Evolutionary conservation across 495 filamentous ascomycete genomes (phyloP).

Genomic region (Aspergillus coremiiformis): DNA sequence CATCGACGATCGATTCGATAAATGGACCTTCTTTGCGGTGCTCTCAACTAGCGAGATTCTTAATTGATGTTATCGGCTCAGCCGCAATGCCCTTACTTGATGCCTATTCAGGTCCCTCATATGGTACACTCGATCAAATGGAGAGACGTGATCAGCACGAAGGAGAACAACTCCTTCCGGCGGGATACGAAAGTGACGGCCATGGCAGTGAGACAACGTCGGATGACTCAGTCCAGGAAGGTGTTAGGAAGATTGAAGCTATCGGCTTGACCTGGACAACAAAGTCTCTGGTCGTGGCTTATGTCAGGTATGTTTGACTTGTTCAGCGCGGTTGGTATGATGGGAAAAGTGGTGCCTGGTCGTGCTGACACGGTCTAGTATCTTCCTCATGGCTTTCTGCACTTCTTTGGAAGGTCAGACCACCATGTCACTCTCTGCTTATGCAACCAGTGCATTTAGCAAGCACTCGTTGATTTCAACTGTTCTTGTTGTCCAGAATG

Average conservation of each 20-base stretch:
- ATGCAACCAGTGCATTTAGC: conserved; percentile 53
- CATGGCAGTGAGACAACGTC: conserved; percentile 20
- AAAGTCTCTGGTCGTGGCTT: conserved; percentile 45
- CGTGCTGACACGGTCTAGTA: conserved; percentile 26
- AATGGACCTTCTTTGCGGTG: conserved; percentile 19
- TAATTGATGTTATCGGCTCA: conserved; percentile 4
- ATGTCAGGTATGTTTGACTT: conserved; percentile 42
- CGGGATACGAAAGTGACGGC: conserved; percentile 24
- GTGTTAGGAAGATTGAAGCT: conserved; percentile 50
- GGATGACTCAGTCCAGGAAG: conserved; percentile 41
- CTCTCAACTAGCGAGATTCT: background rate
- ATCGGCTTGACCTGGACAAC: conserved; percentile 51
- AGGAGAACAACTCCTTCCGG: conserved; percentile 27
- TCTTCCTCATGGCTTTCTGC: conserved; percentile 50
- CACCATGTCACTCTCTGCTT: conserved; percentile 46
- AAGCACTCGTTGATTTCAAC: conserved; percentile 52
- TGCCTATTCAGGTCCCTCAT: conserved; percentile 29
- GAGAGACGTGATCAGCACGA: conserved; percentile 24
- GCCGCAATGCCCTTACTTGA: conserved; percentile 36
- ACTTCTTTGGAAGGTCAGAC: conserved; percentile 52
- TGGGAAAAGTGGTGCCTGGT: background rate
- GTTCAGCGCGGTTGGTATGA: background rate
- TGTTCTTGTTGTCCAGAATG: conserved; percentile 49
- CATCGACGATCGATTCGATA: conserved; percentile 9
- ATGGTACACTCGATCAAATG: conserved; percentile 33